These are phyloP conservation scores for Camellia granthamiana DNA, from an alignment of 148 eudicot species.

Conservation along the genomic window DNA sequence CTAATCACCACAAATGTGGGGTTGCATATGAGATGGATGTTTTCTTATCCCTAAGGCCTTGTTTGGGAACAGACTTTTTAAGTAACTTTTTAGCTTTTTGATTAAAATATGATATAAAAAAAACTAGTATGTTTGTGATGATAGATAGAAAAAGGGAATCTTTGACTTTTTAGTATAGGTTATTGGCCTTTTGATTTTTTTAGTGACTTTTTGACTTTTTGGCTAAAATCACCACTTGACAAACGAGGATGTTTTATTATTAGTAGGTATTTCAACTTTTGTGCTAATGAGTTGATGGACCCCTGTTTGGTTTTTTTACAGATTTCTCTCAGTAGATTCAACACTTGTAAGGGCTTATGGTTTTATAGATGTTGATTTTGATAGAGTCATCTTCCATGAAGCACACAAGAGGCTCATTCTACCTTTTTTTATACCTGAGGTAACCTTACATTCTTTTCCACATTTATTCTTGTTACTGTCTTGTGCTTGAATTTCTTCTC, in stretches of 20 bases:
- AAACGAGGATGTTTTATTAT: too few relatives aligned
- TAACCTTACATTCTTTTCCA: slow-evolving; percentile 39
- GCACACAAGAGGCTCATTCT: slow-evolving; percentile 54
- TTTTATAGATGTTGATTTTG: slow-evolving; percentile 49
- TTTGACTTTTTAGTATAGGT: too few relatives aligned
- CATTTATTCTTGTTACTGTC: slow-evolving; percentile 15
- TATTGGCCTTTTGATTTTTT: too few relatives aligned
- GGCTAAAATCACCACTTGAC: too few relatives aligned
- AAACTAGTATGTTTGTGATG: too few relatives aligned
- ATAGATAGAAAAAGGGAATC: too few relatives aligned
- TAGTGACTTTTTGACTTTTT: too few relatives aligned
- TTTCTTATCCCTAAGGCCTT: neutral
- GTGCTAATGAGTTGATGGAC: slow-evolving; percentile 7
- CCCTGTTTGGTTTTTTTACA: slow-evolving; percentile 38
- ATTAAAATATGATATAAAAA: too few relatives aligned
- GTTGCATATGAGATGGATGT: too few relatives aligned
- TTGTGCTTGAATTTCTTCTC: slow-evolving; percentile 1
- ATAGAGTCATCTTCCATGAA: slow-evolving; percentile 43
- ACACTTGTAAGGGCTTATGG: slow-evolving; percentile 66
- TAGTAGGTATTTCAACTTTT: neutral
- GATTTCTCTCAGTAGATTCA: slow-evolving; percentile 63
- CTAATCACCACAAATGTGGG: neutral
- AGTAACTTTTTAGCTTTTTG: too few relatives aligned
- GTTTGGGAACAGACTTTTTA: too few relatives aligned
- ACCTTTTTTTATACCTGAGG: slow-evolving; percentile 76